Evolutionary conservation across 192 early-diverging fungal genomes (phyloP).

Genomic region (Haplosporangium gracile): DNA sequence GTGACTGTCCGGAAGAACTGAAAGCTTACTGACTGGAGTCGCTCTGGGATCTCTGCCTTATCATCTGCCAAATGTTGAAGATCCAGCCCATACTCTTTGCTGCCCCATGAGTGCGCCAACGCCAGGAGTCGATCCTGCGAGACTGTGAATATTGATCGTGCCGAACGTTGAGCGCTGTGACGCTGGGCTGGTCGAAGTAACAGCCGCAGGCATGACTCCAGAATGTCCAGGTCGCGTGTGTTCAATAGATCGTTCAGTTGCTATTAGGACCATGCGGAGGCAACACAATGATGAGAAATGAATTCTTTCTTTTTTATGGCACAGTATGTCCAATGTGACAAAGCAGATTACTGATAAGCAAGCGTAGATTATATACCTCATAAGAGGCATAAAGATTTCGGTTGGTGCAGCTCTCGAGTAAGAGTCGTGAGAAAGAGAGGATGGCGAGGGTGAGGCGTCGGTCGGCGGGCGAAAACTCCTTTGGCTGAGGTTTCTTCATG

Average conservation of each 20-base stretch:
- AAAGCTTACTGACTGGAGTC: conserved; percentile 61
- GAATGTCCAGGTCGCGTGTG: conserved; percentile 83
- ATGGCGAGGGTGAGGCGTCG: conserved; percentile 75
- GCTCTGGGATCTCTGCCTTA: conserved; percentile 56
- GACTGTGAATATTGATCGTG: conserved; percentile 66
- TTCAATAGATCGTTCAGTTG: conserved; percentile 86
- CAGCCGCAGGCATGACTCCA: conserved; percentile 82
- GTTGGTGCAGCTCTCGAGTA: conserved; percentile 97
- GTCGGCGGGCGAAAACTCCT: conserved; percentile 66
- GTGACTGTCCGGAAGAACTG: conserved; percentile 74
- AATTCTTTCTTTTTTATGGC: neutral
- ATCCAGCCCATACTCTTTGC: conserved; percentile 63
- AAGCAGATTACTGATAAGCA: neutral
- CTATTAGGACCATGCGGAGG: conserved; percentile 57
- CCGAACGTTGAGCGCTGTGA: conserved; percentile 84
- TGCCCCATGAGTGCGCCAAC: conserved; percentile 75
- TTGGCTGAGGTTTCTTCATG: conserved; percentile 74
- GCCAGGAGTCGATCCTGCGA: conserved; percentile 70
- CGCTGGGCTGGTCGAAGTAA: conserved; percentile 92
- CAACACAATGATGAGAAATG: conserved; percentile 5
- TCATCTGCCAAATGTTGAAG: conserved; percentile 59
- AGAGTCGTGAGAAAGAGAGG: conserved; percentile 78
- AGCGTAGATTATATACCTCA: conserved; percentile 69
- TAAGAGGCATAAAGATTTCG: conserved; percentile 94
- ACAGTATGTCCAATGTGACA: neutral